Percentiles rank a stretch among this genome's conserved stretches.
These are phyloP conservation scores for Macroventuria anomochaeta DNA, from an alignment of 2,329 filamentous ascomycete species.

Conservation along the genomic window DNA sequence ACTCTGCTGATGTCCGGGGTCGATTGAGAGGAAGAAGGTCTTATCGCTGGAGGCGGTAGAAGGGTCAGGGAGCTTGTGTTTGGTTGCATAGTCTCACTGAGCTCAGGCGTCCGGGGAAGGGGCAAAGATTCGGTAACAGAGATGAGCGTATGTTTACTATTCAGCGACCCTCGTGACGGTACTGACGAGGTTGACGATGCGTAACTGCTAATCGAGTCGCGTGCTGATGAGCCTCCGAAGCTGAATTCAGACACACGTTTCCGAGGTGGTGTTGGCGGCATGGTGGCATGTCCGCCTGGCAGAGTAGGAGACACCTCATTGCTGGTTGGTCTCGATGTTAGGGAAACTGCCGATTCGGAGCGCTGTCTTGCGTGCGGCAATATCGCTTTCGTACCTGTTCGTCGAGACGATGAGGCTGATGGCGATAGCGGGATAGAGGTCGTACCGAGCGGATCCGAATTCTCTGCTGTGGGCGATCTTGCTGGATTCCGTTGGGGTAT, in stretches of 20 bases:
- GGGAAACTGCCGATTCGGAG: not conserved
- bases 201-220: constrained; percentile 79
- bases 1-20: constrained; percentile 11
- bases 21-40: constrained; percentile 18
- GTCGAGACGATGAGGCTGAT: not conserved
- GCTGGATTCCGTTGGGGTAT: constrained; percentile 24
- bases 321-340: not conserved
- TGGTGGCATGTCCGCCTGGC: not conserved
- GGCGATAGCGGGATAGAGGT: not conserved
- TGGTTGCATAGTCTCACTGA: constrained; percentile 19
- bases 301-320: not conserved
- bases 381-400: not conserved
- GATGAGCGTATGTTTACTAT: constrained; percentile 16
- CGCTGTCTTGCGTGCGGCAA: not conserved
- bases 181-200: constrained; percentile 75
- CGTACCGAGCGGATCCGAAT: constrained; percentile 1
- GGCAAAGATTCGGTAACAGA: constrained; percentile 21
- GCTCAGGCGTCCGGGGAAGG: constrained; percentile 26
- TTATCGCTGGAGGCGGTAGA: constrained; percentile 35
- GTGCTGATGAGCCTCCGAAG: constrained; percentile 77
- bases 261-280: constrained; percentile 11
- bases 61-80: constrained; percentile 23
- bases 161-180: constrained; percentile 16
- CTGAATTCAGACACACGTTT: constrained; percentile 39
- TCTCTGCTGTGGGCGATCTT: constrained; percentile 25